phyloP scores from a whole-genome alignment of 139 green algal species.

The Deuterostichococcus epilithicus region DNA sequence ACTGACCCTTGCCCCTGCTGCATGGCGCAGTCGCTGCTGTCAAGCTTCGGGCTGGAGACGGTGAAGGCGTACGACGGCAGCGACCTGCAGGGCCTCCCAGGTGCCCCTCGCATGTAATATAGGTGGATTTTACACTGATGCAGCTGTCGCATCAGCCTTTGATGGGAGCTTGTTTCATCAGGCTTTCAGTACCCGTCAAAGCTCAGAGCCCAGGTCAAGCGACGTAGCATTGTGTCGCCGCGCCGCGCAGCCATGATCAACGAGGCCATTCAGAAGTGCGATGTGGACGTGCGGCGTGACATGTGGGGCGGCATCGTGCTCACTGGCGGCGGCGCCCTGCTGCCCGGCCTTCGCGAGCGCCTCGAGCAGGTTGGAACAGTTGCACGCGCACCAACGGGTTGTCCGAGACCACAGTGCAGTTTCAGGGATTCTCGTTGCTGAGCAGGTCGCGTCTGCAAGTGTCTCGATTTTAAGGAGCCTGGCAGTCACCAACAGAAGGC shows the following conservation, averaged over 20 bases:
- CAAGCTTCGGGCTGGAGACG: conserved; percentile 8
- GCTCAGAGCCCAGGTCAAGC: no score
- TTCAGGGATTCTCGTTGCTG: no score
- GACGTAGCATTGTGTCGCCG: conserved; percentile 15
- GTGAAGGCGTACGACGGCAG: conserved; percentile 14
- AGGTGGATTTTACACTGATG: no score
- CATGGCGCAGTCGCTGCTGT: conserved; percentile 13
- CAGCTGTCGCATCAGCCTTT: no score
- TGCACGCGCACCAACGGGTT: neutral
- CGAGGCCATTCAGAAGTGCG: conserved; percentile 72
- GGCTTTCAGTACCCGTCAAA: no score
- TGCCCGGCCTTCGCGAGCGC: conserved; percentile 66
- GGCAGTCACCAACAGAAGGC: no score
- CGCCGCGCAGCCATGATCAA: conserved; percentile 48
- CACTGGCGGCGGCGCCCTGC: conserved; percentile 64
- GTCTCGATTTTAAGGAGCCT: no score
- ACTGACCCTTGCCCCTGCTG: neutral
- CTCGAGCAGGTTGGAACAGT: conserved; percentile 71
- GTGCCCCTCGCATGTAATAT: neutral
- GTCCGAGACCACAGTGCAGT: no score
- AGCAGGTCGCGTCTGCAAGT: no score
- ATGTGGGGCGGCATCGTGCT: conserved; percentile 77
- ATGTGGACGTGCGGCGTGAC: conserved; percentile 86
- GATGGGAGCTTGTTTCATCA: no score
- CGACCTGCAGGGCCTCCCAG: conserved; percentile 5